Conservation (phyloP, 2,329 filamentous ascomycete species). For the Diaporthe vaccinii region DNA sequence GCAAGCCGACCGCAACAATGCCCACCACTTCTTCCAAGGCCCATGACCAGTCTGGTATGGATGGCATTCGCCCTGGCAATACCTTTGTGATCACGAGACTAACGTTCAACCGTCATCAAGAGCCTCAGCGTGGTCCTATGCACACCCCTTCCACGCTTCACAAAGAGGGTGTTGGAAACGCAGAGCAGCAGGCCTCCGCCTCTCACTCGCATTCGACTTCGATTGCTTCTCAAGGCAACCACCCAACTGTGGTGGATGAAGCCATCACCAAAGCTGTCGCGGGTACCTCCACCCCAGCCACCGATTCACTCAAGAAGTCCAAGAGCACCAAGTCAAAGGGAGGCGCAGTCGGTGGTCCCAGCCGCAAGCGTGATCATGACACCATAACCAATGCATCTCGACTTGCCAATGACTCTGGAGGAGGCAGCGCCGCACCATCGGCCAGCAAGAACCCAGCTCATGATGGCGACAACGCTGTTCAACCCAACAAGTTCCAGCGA, state of each 20-base stretch:
- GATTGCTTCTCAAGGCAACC: neutral
- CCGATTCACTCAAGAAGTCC: neutral
- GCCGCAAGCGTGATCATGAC: neutral
- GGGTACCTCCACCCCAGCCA: neutral
- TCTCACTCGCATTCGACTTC: neutral
- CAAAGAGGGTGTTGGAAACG: neutral
- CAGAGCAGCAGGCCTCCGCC: neutral
- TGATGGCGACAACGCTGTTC: no score
- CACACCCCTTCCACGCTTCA: no score
- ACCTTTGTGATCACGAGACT: neutral
- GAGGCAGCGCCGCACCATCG: rapidly evolving
- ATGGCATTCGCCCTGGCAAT: no score
- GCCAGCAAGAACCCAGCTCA: no score
- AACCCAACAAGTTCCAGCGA: neutral
- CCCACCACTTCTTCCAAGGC: neutral
- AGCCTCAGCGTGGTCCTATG: neutral
- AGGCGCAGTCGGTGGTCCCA: neutral
- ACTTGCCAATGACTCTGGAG: neutral
- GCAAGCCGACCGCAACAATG: neutral
- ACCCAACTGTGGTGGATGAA: neutral
- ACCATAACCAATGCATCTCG: neutral
- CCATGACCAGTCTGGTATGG: neutral
- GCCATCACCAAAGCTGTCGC: neutral
- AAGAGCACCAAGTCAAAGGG: neutral
- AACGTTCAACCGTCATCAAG: rapidly evolving